Percentiles rank a stretch among this genome's conserved stretches.
Evolutionary conservation across 257 asterid species (phyloP).

Genomic region (Capsicum rhomboideum): DNA sequence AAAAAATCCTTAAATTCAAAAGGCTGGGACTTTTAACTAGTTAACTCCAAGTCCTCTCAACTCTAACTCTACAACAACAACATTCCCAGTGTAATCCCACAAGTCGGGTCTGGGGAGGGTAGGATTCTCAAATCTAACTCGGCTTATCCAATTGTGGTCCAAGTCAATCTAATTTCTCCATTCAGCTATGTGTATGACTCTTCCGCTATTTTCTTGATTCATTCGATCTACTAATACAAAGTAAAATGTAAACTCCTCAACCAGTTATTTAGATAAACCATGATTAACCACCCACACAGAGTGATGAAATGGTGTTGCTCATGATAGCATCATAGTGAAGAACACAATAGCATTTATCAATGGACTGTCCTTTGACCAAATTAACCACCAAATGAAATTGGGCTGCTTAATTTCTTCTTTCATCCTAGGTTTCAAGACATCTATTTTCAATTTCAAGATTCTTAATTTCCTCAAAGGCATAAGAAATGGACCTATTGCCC

Average conservation of each 20-base stretch:
- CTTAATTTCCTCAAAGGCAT: background rate
- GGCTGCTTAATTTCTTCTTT: background rate
- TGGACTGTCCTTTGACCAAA: background rate
- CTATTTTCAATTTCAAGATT: background rate
- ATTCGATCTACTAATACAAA: background rate
- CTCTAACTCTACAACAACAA: too few relatives aligned
- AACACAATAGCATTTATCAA: background rate
- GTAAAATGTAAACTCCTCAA: background rate
- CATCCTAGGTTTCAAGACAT: background rate
- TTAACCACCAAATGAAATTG: background rate
- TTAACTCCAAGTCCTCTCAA: background rate
- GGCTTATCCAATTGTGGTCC: background rate
- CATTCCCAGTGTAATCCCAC: too few relatives aligned
- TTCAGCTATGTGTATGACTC: background rate
- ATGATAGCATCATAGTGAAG: background rate
- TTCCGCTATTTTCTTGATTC: background rate
- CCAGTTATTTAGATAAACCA: background rate
- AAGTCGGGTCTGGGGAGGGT: too few relatives aligned
- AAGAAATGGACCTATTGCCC: background rate
- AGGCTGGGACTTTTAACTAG: background rate
- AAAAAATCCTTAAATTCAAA: background rate
- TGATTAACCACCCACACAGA: background rate
- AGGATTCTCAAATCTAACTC: background rate
- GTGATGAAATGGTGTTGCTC: background rate
- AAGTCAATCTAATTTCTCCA: background rate